These are phyloP conservation scores for Clitopilus passeckerianus DNA, from an alignment of 768 basidiomycete genomes.

Conservation along the genomic window DNA sequence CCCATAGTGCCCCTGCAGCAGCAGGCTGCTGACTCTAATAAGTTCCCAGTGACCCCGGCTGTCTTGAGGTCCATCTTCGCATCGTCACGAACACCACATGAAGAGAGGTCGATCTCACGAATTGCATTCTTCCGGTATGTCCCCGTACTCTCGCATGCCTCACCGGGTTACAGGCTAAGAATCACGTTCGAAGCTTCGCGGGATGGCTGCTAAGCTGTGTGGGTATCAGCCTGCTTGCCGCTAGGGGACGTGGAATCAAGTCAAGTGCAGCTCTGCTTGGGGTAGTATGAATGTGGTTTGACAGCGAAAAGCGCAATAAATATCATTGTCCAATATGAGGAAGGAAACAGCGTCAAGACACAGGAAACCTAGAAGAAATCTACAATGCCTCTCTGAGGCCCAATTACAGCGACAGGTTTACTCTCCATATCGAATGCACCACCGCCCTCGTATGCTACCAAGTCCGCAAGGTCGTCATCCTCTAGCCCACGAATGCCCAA, in stretches of 20 bases:
- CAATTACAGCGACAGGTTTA: conserved; percentile 53
- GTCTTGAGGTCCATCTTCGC: conserved; percentile 82
- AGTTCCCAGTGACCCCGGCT: conserved; percentile 81
- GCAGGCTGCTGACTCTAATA: conserved; percentile 42
- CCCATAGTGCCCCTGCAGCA: conserved; percentile 26
- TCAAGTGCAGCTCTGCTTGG: conserved; percentile 64
- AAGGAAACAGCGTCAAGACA: conserved; percentile 5
- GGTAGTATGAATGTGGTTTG: conserved; percentile 36
- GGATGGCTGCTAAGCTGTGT: conserved; percentile 82
- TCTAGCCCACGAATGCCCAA: conserved; percentile 33
- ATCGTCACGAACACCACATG: conserved; percentile 74
- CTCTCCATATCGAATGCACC: conserved; percentile 50
- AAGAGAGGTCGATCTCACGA: conserved; percentile 80
- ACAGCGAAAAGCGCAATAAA: conserved; percentile 21
- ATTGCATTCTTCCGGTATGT: conserved; percentile 81
- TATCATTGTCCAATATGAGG: conserved; percentile 6
- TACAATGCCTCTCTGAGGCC: conserved; percentile 41
- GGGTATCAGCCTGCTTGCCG: conserved; percentile 71
- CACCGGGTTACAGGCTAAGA: conserved; percentile 1
- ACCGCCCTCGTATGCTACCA: conserved; percentile 60
- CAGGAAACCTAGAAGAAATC: conserved; percentile 38
- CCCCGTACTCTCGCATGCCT: neutral
- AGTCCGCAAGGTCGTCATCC: conserved; percentile 38
- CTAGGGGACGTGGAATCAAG: conserved; percentile 64
- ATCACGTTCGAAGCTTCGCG: conserved; percentile 49